phyloP scores from a whole-genome alignment of 805 yeast species.

The Zygosaccharomyces kombuchaensis region DNA sequence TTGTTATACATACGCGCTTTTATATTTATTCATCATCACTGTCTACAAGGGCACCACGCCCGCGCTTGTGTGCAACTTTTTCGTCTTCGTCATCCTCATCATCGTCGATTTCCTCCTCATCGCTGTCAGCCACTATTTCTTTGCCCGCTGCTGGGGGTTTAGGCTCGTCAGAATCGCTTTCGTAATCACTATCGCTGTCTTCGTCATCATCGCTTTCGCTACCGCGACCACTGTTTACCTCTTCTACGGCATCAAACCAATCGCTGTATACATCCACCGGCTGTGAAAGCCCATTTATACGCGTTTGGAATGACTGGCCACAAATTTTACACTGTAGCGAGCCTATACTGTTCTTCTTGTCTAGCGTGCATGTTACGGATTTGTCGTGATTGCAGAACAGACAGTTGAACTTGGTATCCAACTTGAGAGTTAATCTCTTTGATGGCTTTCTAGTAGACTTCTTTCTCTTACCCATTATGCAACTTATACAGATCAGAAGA shows the following conservation, averaged over 20 bases:
- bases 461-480: conserved; percentile 68
- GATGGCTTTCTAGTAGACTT: conserved; percentile 78
- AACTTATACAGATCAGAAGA: too few relatives aligned
- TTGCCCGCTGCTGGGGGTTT: conserved; percentile 25
- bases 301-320: conserved; percentile 88
- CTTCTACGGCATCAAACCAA: conserved; percentile 96
- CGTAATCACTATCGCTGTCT: conserved; percentile 34
- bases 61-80: conserved; percentile 8
- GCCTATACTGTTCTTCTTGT: conserved; percentile 82
- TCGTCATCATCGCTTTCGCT: conserved; percentile 34
- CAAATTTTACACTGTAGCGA: conserved; percentile 85
- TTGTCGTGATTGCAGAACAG: conserved; percentile 94
- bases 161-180: conserved; percentile 35
- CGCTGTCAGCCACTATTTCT: conserved; percentile 23
- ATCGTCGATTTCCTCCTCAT: conserved; percentile 21
- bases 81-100: conserved; percentile 25
- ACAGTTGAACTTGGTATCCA: conserved; percentile 84
- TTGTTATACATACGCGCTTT: neutral
- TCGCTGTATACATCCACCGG: conserved; percentile 95
- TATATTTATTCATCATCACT: conserved; percentile 22
- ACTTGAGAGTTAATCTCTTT: conserved; percentile 68
- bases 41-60: conserved; percentile 20
- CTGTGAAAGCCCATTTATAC: conserved; percentile 70
- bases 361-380: conserved; percentile 82
- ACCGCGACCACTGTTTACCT: conserved; percentile 41